Percentiles rank a stretch among this genome's conserved stretches.
Conservation (phyloP, 208 protist species). For the Trypanosoma avium region DNA sequence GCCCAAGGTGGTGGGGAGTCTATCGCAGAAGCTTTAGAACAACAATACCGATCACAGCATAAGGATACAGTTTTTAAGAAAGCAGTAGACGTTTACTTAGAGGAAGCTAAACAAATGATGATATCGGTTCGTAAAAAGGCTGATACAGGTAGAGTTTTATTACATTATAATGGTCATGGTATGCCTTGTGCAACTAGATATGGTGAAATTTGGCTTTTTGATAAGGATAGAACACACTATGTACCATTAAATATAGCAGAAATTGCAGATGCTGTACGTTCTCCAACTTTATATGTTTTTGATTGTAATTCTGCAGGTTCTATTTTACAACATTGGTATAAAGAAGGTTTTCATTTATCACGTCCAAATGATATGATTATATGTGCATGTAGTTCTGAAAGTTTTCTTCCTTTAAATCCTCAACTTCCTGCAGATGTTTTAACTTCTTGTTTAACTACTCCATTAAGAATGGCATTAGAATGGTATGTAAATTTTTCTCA, state of each 20-base stretch:
- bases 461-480: conserved; percentile 95
- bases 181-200: conserved; percentile 96
- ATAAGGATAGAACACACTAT: conserved; percentile 97
- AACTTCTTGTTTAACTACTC: conserved; percentile 98
- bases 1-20: conserved; percentile 70
- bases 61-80: conserved; percentile 69
- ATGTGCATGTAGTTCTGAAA: conserved; percentile 93
- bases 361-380: conserved; percentile 94
- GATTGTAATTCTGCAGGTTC: conserved; percentile 96
- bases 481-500: conserved; percentile 91
- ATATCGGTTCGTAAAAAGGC: conserved; percentile 69
- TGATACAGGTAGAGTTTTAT: conserved; percentile 93
- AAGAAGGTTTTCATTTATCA: conserved; percentile 56
- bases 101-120: conserved; percentile 91
- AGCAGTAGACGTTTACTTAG: conserved; percentile 93
- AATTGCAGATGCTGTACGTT: conserved; percentile 90
- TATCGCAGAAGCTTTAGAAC: conserved; percentile 90
- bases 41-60: conserved; percentile 92
- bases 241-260: conserved; percentile 97
- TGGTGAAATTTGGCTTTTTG: conserved; percentile 99
- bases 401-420: conserved; percentile 96
- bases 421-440: conserved; percentile 98
- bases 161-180: conserved; percentile 99
- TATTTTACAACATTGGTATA: conserved; percentile 83
- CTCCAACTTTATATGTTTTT: conserved; percentile 97